phyloP scores from a whole-genome alignment of 2,329 filamentous ascomycete genomes.

The Hortaea werneckii region DNA sequence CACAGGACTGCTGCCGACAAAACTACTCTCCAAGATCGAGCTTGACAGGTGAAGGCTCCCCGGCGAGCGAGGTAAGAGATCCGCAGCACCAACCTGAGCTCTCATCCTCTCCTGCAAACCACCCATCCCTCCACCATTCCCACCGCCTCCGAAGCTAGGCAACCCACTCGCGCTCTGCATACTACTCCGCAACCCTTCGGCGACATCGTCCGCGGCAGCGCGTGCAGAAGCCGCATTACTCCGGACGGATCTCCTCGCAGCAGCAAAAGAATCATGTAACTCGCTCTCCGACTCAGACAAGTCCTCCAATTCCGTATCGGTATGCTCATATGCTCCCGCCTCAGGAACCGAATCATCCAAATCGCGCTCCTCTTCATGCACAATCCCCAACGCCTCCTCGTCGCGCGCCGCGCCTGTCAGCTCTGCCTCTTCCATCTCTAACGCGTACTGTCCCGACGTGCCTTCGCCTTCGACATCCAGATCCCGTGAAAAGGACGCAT shows the following conservation, averaged over 20 bases:
- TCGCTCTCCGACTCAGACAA: conserved; percentile 23
- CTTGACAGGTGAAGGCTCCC: conserved; percentile 25
- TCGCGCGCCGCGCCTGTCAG: conserved; percentile 38
- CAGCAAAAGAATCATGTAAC: conserved; percentile 18
- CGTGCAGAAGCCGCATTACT: background rate
- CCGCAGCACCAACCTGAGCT: conserved; percentile 18
- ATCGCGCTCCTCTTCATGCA: conserved; percentile 21
- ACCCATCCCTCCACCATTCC: conserved; percentile 1
- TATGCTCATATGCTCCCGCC: conserved; percentile 45
- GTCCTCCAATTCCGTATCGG: conserved; percentile 43
- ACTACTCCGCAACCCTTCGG: background rate
- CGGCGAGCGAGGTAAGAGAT: conserved; percentile 21
- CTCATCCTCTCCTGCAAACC: conserved; percentile 22
- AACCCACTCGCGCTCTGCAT: background rate
- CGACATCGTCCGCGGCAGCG: conserved; percentile 1
- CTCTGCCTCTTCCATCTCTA: conserved; percentile 38
- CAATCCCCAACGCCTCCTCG: conserved; percentile 34
- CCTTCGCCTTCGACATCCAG: conserved; percentile 15
- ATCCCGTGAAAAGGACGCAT: background rate
- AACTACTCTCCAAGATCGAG: conserved; percentile 27
- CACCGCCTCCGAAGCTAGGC: background rate
- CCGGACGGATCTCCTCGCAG: conserved; percentile 3
- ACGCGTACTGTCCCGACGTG: conserved; percentile 32
- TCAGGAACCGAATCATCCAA: conserved; percentile 43
- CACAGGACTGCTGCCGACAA: conserved; percentile 27